Evolutionary conservation across 495 filamentous ascomycete genomes (phyloP).

Genomic region (Paragyromitra xinjiangensis): DNA sequence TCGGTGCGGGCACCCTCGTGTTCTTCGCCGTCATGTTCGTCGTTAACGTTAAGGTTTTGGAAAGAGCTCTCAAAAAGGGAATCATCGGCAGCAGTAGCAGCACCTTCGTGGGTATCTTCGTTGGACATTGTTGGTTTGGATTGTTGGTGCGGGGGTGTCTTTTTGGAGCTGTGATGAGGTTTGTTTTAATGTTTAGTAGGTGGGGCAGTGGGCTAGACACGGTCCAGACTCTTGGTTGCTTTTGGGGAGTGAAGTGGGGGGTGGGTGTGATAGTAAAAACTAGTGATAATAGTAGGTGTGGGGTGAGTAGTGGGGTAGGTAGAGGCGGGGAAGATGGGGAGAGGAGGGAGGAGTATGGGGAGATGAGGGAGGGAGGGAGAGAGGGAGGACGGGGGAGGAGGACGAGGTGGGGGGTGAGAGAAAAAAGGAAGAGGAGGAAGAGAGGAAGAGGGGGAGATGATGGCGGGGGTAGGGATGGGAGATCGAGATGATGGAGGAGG

Average conservation of each 20-base stretch:
- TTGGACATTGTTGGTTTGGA: conserved; percentile 54
- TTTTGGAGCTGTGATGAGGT: conserved; percentile 22
- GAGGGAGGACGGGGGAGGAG: conserved; percentile 8
- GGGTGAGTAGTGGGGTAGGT: conserved; percentile 36
- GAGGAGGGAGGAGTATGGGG: conserved; percentile 3
- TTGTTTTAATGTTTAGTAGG: conserved; percentile 37
- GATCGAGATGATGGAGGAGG: conserved; percentile 36
- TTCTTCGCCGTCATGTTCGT: conserved; percentile 54
- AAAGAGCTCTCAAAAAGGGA: conserved; percentile 57
- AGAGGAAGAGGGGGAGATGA: background rate
- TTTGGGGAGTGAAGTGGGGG: conserved; percentile 28
- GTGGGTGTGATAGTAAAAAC: conserved; percentile 40
- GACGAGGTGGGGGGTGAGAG: conserved; percentile 12
- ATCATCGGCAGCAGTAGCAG: conserved; percentile 52
- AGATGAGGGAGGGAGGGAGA: conserved; percentile 8
- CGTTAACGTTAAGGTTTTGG: conserved; percentile 56
- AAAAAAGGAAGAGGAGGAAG: conserved; percentile 7
- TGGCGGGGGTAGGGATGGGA: conserved; percentile 23
- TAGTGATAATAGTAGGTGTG: conserved; percentile 16
- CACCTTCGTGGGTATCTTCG: conserved; percentile 40
- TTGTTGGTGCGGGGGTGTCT: conserved; percentile 17
- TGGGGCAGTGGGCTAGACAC: conserved; percentile 16
- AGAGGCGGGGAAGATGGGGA: conserved; percentile 24
- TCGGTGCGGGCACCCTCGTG: conserved; percentile 68
- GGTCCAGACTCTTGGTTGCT: conserved; percentile 24